A percentile compares a stretch with the other conserved stretches of the same genome.
Evolutionary conservation across 108 stramenopile genomes (phyloP).

Genomic region (Discostella stelligeroides): DNA sequence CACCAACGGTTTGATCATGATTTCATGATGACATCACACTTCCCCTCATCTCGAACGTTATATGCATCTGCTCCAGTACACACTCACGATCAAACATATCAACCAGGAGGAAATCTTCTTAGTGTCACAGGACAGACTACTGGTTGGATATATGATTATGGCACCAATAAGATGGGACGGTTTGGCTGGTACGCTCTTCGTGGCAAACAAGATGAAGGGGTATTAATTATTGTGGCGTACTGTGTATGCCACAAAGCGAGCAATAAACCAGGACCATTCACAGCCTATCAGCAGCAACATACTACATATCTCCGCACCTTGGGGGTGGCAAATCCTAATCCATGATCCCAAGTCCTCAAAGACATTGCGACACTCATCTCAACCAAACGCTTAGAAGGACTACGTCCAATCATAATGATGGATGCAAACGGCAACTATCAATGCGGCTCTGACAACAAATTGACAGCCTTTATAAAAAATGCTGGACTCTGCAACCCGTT

Average conservation of each 20-base stretch:
- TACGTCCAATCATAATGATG: too few relatives aligned
- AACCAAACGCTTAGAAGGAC: neutral
- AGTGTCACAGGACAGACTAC: neutral
- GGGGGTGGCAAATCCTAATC: neutral
- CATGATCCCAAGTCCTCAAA: neutral
- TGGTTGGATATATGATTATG: neutral
- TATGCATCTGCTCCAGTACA: neutral
- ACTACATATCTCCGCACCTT: neutral
- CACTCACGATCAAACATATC: neutral
- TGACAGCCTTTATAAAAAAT: neutral
- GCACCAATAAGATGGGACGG: neutral
- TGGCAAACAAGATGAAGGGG: constrained; percentile 1
- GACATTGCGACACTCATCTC: neutral
- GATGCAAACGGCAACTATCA: too few relatives aligned
- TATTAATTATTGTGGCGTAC: neutral
- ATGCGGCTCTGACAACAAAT: neutral
- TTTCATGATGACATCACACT: neutral
- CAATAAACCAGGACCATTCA: neutral
- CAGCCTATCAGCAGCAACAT: neutral
- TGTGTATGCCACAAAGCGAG: neutral
- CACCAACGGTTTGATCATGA: too few relatives aligned
- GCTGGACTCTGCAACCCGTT: neutral
- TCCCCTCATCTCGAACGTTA: neutral
- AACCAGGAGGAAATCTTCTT: neutral
- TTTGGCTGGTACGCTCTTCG: neutral